These are phyloP conservation scores for Vararia minispora DNA, from an alignment of 768 basidiomycete genomes.

Conservation along the genomic window DNA sequence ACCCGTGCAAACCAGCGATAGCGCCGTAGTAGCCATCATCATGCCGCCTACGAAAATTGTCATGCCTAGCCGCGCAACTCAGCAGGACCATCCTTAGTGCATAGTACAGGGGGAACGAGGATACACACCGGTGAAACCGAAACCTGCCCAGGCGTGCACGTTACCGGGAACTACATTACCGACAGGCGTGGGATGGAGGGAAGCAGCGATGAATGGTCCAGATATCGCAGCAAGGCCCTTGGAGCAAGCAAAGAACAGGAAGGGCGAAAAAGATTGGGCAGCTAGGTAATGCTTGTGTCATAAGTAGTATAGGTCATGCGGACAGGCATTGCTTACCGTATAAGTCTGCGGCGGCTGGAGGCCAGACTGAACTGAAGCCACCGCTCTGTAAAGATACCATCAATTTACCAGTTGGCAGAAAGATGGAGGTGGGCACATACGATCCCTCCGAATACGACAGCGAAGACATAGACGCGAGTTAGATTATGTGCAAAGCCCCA, in stretches of 20 bases:
- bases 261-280: neutral
- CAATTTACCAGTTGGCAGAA: neutral
- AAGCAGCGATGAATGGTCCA: slow-evolving; percentile 1
- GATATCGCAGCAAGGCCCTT: neutral
- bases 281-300: neutral
- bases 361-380: slow-evolving; percentile 1
- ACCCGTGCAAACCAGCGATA: neutral
- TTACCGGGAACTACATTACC: neutral
- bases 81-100: neutral
- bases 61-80: neutral
- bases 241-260: neutral
- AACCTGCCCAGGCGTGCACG: neutral
- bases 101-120: too few species aligned
- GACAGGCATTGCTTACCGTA: neutral
- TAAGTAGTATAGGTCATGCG: neutral
- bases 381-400: neutral
- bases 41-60: slow-evolving; percentile 1
- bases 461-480: slow-evolving; percentile 15
- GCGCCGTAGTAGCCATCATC: slow-evolving; percentile 6
- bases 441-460: slow-evolving; percentile 16
- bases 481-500: slow-evolving; percentile 16
- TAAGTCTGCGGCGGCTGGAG: neutral
- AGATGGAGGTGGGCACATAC: slow-evolving; percentile 2
- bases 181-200: neutral
- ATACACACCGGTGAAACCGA: neutral